Evolutionary conservation across 1,284 basidiomycete genomes (phyloP).

Genomic region (Salmacisia buchloeana): DNA sequence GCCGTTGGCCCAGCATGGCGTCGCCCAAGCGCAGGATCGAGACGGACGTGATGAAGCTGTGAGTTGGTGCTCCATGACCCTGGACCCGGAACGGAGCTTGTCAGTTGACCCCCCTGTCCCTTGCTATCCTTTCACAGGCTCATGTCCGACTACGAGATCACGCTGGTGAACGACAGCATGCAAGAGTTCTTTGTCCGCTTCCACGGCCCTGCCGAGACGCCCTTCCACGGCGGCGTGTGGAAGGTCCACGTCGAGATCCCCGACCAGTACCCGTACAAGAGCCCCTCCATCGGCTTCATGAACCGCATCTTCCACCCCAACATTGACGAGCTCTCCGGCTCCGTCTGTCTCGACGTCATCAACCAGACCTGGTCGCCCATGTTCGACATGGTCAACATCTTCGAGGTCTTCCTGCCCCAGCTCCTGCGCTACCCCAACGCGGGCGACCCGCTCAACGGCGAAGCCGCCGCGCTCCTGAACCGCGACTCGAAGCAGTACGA

Average conservation of each 20-base stretch:
- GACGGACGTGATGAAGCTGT: constrained; percentile 99
- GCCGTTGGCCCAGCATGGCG: constrained; percentile 47
- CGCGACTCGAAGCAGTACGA: constrained; percentile 74
- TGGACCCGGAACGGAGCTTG: not conserved
- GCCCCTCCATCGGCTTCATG: constrained; percentile 98
- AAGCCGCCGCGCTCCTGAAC: constrained; percentile 93
- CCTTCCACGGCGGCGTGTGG: constrained; percentile 93
- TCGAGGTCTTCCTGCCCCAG: constrained; percentile 95
- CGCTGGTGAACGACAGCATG: constrained; percentile 95
- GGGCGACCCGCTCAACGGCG: constrained; percentile 92
- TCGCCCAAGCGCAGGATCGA: constrained; percentile 89
- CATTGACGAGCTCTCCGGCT: constrained; percentile 74
- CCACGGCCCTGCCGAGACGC: constrained; percentile 87
- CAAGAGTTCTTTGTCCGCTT: constrained; percentile 98
- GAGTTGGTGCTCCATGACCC: constrained; percentile 48
- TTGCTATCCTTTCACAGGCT: constrained; percentile 22
- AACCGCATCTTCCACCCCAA: constrained; percentile 99
- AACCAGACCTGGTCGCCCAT: constrained; percentile 42
- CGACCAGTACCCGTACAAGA: constrained; percentile 98
- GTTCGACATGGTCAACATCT: constrained; percentile 94
- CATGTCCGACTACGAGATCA: constrained; percentile 64
- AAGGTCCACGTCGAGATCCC: constrained; percentile 99
- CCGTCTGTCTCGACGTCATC: constrained; percentile 45
- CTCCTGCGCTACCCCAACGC: constrained; percentile 95
- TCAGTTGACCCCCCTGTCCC: not conserved